Base-by-base conservation (phyloP, 148 eudicot species). In the Nepenthes mirabilis region DNA sequence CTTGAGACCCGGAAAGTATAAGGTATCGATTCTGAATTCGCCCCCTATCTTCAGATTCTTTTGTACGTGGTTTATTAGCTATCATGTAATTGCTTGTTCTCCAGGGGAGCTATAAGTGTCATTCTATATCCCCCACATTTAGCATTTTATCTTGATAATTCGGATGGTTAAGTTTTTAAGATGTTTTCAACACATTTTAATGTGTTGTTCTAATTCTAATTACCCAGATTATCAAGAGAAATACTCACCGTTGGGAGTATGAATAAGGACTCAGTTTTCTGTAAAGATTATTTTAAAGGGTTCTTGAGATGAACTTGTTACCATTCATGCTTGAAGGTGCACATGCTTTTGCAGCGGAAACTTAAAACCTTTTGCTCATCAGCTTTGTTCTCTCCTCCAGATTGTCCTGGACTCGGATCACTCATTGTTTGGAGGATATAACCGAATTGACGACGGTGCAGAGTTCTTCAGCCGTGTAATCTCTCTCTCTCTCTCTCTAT, bases 381-480 rank as follows among this genome's bases (percentile, higher is more conserved):
- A 5, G 6, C 48, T 45, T 34, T 60, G 11, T 66, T 56, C 48
- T 66, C 33, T 56, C 53, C 67, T 81, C 65, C 83, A 91, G 98
- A 68, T 88, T 53, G 96, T 79, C 43, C 75, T 91, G 71, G 94
- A 88, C 72, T 91, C 98, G 10, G 98, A 91, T 71, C 85, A 76
- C 51, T 51, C 75, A 32, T 50, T 70, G 59, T 91, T 91, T 66
- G 98, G 98, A 58, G 98, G 98, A 66, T 86, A 81, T 71, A 65
- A 58, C 49, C 77, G 98, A 86, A 66, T 91, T 60, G 76, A 80
- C 69, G 88, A 85, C 61, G 61, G 57, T 37, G 84, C 86, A 1
- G 98, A 88, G 59, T 79, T 74, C 69, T 91, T 88, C 70, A 83
- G 90, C 61, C 62, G 66, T 60, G 98, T 91, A 85, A 87, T 87